Base-by-base conservation (phyloP, 2,329 filamentous ascomycete species). In the Westerdykella aurantiaca region DNA sequence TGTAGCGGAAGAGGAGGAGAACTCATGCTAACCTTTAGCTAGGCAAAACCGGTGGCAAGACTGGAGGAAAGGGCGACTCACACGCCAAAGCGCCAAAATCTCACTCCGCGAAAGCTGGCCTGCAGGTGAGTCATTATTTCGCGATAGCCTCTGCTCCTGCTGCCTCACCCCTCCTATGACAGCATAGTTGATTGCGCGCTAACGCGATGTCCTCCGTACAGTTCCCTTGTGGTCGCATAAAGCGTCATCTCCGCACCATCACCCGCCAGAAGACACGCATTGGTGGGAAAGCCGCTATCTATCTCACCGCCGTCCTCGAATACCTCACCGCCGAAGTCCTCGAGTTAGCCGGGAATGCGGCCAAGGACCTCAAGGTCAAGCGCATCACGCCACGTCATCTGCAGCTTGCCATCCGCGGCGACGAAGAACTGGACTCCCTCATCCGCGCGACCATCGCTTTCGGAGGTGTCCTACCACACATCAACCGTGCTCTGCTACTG, bases 231-330 rank as follows among this genome's bases (percentile, higher is more conserved):
- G 93, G 93, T 74, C 93, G 93, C 85, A 93, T 98, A 73, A 98
- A 98, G 86, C 90, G 93, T 76, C 97, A 97, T 77, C 79, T 98
- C 69, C 96, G 97, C 82, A 89, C 88, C 72, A 96, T 96, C 76
- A 97, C 93, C 39, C 93, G 97, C 70, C 94, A 96, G 76, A 97
- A 97, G 79, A 97, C 96, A 88, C 91, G 93, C 73, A 94, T 98
- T 57, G 93, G 93, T 62, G 93, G 91, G 66, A 97, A 97, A 79
- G 93, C 93, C 53, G 90, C 93, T 56, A 93, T 98, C 61, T 98
- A 98, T 69, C 88, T 97, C 51, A 97, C 93, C 39, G 93, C 93
- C 35, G 93, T 98, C 45, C 86, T 98, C 53, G 93, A 98, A 76
- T 98, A 98, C 70, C 78, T 98, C 57, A 96, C 93, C 48, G 91